Base-by-base conservation (phyloP, 2,329 filamentous ascomycete species). In the Ciborinia camelliae region DNA sequence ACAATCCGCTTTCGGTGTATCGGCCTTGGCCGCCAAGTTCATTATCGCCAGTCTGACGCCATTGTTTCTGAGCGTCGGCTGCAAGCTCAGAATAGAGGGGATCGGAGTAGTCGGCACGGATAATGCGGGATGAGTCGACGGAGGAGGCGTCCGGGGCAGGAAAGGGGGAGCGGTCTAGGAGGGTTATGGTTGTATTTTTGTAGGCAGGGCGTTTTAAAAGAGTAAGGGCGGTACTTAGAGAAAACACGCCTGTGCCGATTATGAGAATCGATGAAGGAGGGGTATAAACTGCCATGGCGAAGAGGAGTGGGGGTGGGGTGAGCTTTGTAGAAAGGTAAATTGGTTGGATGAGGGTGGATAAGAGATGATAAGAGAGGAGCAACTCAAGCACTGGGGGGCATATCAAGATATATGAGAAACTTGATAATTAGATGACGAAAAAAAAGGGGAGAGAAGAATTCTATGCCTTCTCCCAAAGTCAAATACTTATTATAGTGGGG, bases 31-130 rank as follows among this genome's bases (percentile, higher is more conserved):
- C 84, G 63, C 86, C 89, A 58, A 87, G 79, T 39, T 82, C 78
- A 52, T 64, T 23, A 14, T 58, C 45, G 63, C 80, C 84, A 71
- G 76, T 76, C 75, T 83, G 84, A 71, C 89, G 85, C 90, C 87
- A 95, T 73, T 83, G 80, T 23, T 81, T 76, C 72, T 91, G 90
- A 1, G 92, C 92, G 43, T 85, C 80, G 23, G 85, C 82, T 26
- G 89, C 92, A 53, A 98, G 85, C 20, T 81, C 79, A 7, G 91
- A 85, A 77, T 98, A 98, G 28, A 87, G 84, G 0, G 85, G 79
- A 73, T 94, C 87, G 6, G 90, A 88, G 74, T 98, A 98, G 81
- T 98, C 94, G 59, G 85, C 79, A 64, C 87, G 82, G 68, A 89
- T 81, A 12, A 89, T 87, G 69, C 86, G 83, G 18, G 85, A 88